Conservation (phyloP, 140 eudicot genomes). For the Oenanthe javanica region DNA sequence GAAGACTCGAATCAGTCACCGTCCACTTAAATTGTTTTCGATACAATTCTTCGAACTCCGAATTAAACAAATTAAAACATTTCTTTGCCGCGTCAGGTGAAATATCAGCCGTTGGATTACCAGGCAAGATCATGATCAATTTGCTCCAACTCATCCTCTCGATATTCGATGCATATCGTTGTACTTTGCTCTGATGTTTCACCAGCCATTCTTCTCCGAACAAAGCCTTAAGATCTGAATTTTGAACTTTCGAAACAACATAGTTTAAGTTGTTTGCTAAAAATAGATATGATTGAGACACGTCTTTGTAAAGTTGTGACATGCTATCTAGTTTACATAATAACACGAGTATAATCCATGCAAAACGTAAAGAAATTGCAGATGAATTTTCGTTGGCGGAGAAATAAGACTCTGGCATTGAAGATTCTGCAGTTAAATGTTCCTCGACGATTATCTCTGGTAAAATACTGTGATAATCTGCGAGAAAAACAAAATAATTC, state of each 20-base stretch:
- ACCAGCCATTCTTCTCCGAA: constrained; percentile 46
- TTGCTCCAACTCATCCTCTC: constrained; percentile 42
- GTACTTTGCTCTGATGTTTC: constrained; percentile 37
- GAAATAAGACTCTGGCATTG: constrained; percentile 27
- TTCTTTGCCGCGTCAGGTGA: constrained; percentile 26
- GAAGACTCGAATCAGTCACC: constrained; percentile 45
- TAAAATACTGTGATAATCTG: constrained; percentile 22
- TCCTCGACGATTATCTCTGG: constrained; percentile 24
- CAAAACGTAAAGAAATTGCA: constrained; percentile 24
- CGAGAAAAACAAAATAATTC: constrained; percentile 30
- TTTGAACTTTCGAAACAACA: constrained; percentile 33
- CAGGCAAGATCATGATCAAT: constrained; percentile 30
- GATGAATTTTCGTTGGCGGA: background rate
- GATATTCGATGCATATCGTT: constrained; percentile 34
- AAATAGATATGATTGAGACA: constrained; percentile 39
- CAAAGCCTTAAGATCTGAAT: constrained; percentile 24
- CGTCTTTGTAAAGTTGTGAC: constrained; percentile 39
- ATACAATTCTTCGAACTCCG: constrained; percentile 43
- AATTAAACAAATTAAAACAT: constrained; percentile 45
- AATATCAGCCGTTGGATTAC: constrained; percentile 19
- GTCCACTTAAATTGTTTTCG: constrained; percentile 57
- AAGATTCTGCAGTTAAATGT: background rate
- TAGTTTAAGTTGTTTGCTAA: constrained; percentile 46
- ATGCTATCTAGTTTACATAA: constrained; percentile 47
- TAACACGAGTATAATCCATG: constrained; percentile 42